Conservation (phyloP, 305 asterid genomes). For the Withania somnifera region DNA sequence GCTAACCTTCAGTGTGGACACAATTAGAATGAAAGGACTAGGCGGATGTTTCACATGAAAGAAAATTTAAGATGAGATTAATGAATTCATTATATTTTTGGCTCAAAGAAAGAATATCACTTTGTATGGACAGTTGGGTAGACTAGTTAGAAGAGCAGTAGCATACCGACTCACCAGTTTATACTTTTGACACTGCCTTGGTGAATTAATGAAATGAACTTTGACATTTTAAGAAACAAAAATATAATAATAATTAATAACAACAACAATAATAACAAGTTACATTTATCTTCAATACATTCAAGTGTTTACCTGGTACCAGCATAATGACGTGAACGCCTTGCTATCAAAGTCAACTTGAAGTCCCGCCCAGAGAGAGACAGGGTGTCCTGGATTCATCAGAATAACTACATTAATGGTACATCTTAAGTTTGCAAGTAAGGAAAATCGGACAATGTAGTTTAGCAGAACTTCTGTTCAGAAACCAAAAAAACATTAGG, state of each 20-base stretch:
- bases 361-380: slow-evolving; percentile 72
- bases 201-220: not conserved
- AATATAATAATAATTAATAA: not conserved
- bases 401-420: slow-evolving; percentile 19
- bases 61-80: not conserved
- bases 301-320: slow-evolving; percentile 68
- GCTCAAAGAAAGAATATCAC: not conserved
- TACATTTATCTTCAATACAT: not conserved
- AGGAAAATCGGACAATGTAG: not conserved
- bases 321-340: slow-evolving; percentile 97
- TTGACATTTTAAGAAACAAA: not conserved
- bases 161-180: not conserved
- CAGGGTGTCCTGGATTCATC: slow-evolving; percentile 49
- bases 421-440: not conserved
- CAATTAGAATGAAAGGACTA: not conserved
- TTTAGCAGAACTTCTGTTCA: not conserved
- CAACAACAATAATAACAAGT: not conserved
- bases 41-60: not conserved
- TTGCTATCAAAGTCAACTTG: slow-evolving; percentile 66
- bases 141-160: not conserved
- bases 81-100: not conserved
- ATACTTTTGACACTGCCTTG: not conserved
- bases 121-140: not conserved
- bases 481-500: not conserved
- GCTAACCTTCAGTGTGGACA: not conserved